Evolutionary conservation across 805 yeast species (phyloP), one percentile per base, ranked within the genome.

Genomic region (Teunomyces stri): DNA sequence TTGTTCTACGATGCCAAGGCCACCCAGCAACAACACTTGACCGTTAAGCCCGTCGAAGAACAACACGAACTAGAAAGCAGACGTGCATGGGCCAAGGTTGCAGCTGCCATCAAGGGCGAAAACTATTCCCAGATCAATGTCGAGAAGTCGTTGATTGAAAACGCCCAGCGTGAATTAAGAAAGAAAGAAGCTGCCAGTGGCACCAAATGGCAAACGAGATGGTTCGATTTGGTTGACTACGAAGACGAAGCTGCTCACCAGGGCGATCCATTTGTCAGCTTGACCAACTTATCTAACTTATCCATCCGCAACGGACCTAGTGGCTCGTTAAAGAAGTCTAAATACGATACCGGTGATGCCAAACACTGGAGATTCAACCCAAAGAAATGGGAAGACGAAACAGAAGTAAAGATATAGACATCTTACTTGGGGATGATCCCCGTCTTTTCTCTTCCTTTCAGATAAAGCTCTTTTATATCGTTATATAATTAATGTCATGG

Each of bases 51-150:
- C 43, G 72, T 88, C 45, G 89, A 81, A 55, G 75, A 87, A 53
- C 98, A 94, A 71, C 78, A 85, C 65, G 79, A 72, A 30, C 75
- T 91, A 56, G 99, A 92, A 70, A 77, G 89, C 48, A 85, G 97
- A 70, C 81, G 74, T 57, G 97, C 97, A 11, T 92, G 99, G 99
- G 58, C 64, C 44, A 79, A 83, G 54, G 98, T 94, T 21, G 96
- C 97, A 0, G 88, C 77, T 7, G 98, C 98, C 12, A 86, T 90
- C 58, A 80, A 76, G 48, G 66, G 70, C 18, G 87, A 92, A 39
- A 85, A 90, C 64, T 89, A 79, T 68, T 88, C 87, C 56, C 67
- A 77, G 53, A 90, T 92, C 55, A 84, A 84, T 61, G 70, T 74
- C 53, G 87, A 86, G 59, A 92, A 92, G 73, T 73, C 90, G 12